A percentile compares a stretch with the other conserved stretches of the same genome.
Conservation (phyloP, 2,329 filamentous ascomycete genomes). For the Curvularia sp. region DNA sequence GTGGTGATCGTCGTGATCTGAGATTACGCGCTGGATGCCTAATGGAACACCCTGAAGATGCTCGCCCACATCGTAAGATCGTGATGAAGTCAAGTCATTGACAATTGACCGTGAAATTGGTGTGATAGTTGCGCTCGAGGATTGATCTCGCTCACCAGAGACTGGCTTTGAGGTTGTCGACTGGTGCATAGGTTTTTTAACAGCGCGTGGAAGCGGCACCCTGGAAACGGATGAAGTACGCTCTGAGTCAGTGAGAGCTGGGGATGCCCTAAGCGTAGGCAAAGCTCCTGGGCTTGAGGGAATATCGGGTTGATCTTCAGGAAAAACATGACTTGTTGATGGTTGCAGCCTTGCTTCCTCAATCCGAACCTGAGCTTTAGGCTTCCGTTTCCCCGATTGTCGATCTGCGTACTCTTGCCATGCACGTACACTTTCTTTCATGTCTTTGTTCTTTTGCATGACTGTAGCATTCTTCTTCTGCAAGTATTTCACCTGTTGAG, state of each 20-base stretch:
- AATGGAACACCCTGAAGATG: not conserved
- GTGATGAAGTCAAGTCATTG: not conserved
- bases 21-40: not conserved
- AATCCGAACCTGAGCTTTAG: constrained; percentile 23
- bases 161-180: not conserved
- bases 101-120: constrained; percentile 8
- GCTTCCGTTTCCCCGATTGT: constrained; percentile 34
- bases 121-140: constrained; percentile 11
- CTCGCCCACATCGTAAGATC: not conserved
- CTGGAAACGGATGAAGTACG: constrained; percentile 32
- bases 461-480: constrained; percentile 45
- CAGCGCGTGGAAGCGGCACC: constrained; percentile 9
- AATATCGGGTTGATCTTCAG: constrained; percentile 22
- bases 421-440: constrained; percentile 50
- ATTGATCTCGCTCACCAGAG: not conserved
- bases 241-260: constrained; percentile 17
- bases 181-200: not conserved
- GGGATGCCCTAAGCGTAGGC: constrained; percentile 26
- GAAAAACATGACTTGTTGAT: constrained; percentile 12
- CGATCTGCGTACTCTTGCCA: constrained; percentile 50
- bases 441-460: constrained; percentile 49
- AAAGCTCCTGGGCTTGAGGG: constrained; percentile 35
- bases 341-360: constrained; percentile 18
- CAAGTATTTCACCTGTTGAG: constrained; percentile 41
- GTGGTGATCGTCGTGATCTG: constrained; percentile 1